These are phyloP conservation scores for Prunus yedoensis DNA, from an alignment of 331 rosid genomes.

Conservation along the genomic window DNA sequence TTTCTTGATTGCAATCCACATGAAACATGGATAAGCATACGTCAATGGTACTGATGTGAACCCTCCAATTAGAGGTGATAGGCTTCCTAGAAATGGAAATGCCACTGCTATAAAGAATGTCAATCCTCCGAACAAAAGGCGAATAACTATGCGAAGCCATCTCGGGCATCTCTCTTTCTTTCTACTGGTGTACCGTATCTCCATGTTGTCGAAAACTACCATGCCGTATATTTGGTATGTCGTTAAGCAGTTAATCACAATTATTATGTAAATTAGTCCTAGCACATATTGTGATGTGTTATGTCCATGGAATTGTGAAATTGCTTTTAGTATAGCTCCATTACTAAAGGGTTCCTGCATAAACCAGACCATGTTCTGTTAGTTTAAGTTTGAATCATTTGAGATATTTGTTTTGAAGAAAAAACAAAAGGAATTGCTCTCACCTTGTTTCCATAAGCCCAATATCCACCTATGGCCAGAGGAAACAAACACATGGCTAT, in stretches of 20 bases:
- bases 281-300: conserved; percentile 36
- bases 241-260: conserved; percentile 39
- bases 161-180: conserved; percentile 43
- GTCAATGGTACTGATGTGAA: conserved; percentile 55
- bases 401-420: not conserved
- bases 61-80: conserved; percentile 45
- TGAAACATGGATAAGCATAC: conserved; percentile 66
- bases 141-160: conserved; percentile 26
- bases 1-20: conserved; percentile 60
- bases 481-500: conserved; percentile 53
- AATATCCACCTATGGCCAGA: conserved; percentile 55
- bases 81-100: conserved; percentile 54
- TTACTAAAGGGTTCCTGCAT: conserved; percentile 29
- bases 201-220: conserved; percentile 65
- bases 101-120: conserved; percentile 46
- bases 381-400: not conserved
- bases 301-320: conserved; percentile 32
- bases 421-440: not conserved
- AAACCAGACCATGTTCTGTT: not conserved
- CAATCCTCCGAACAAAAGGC: conserved; percentile 54
- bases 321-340: conserved; percentile 40
- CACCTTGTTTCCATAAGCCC: conserved; percentile 66
- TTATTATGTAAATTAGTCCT: conserved; percentile 37
- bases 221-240: conserved; percentile 65
- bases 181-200: conserved; percentile 35